Conservation (phyloP, 2,329 filamentous ascomycete species). For the Stachybotrys elegans region DNA sequence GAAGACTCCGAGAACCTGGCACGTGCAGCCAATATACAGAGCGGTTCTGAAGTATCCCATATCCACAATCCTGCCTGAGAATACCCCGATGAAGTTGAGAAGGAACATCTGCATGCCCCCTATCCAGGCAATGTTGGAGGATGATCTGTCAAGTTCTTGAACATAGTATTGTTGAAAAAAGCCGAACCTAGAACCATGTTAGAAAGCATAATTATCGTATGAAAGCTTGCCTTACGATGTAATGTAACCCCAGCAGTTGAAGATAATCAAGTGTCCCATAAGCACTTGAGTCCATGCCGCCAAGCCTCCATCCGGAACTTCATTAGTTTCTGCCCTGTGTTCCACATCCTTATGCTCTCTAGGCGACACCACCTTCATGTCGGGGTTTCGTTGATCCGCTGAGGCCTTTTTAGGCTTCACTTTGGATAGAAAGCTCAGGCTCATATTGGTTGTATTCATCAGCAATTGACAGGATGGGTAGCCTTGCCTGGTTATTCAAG, state of each 20-base stretch:
- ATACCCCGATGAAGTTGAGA: constrained; percentile 29
- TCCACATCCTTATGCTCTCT: too few species aligned
- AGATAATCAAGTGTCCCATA: constrained; percentile 15
- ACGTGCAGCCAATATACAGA: constrained; percentile 2
- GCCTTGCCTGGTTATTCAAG: too few species aligned
- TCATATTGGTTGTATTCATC: too few species aligned
- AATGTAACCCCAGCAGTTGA: constrained; percentile 17
- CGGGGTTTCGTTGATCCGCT: too few species aligned
- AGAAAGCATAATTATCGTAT: neutral
- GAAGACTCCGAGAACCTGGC: constrained; percentile 36
- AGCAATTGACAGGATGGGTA: too few species aligned
- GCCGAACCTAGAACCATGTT: neutral
- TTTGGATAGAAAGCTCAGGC: too few species aligned
- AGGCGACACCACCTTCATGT: too few species aligned
- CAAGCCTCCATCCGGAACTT: constrained; percentile 15
- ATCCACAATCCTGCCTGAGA: constrained; percentile 34
- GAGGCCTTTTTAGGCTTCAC: too few species aligned
- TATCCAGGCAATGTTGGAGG: constrained; percentile 31
- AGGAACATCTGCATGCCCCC: constrained; percentile 25
- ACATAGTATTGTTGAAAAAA: constrained; percentile 18
- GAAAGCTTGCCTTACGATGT: neutral
- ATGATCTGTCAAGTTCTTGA: constrained; percentile 16
- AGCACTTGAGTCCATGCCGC: constrained; percentile 19
- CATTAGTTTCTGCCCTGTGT: neutral
- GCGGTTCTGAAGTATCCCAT: constrained; percentile 22